Evolutionary conservation across 345 rosid genomes (phyloP).

Genomic region (Corchorus capsularis): DNA sequence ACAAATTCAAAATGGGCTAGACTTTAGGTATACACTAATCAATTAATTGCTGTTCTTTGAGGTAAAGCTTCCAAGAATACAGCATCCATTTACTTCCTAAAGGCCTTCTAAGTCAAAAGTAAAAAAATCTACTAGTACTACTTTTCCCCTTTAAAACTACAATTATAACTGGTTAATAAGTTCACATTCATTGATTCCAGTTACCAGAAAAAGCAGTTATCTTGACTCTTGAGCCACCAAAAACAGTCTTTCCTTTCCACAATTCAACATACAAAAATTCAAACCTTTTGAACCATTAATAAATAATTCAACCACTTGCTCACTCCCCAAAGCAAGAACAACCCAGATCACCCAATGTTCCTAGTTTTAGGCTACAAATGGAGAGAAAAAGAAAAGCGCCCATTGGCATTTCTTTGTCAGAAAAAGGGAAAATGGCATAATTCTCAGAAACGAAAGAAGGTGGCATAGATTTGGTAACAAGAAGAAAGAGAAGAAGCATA

Average conservation of each 20-base stretch:
- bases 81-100: background rate
- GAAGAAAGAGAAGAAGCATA: background rate
- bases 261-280: background rate
- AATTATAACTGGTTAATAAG: background rate
- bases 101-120: background rate
- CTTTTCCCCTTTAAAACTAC: background rate
- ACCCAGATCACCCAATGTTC: constrained; percentile 8
- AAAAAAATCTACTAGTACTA: background rate
- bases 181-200: background rate
- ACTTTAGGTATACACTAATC: background rate
- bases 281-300: background rate
- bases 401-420: background rate
- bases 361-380: background rate
- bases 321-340: background rate
- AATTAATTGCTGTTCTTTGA: background rate
- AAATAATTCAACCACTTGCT: background rate
- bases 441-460: background rate
- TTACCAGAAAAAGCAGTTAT: background rate
- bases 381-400: background rate
- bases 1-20: background rate
- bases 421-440: background rate
- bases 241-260: constrained; percentile 10
- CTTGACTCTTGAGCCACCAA: background rate
- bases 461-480: background rate
- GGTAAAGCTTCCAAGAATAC: background rate